Base-by-base conservation (phyloP, 805 yeast species). In the Torulaspora franciscae region DNA sequence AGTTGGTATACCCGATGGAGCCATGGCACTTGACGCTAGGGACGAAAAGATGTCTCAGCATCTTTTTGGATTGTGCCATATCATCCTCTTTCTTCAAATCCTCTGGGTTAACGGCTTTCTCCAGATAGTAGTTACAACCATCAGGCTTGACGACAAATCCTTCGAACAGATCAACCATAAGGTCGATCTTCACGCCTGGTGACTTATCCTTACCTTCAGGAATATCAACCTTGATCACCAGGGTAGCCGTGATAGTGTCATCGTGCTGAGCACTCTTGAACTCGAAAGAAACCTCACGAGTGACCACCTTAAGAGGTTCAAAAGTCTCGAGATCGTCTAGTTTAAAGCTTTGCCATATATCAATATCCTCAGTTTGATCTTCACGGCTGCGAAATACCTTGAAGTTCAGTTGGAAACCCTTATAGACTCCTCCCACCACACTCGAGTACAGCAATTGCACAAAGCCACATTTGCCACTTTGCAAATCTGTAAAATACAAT, bases 131-230 rank as follows among this genome's bases (percentile, higher is more conserved):
- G 32, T 90, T 81, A 41, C 76, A 68, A 45, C 95, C 95, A 59
- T 85, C 82, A 34, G 78, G 74, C 54, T 93, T 90, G 52, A 87
- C 81, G 63, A 83, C 81, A 59, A 86, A 81, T 25, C 95, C 91
- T n/a, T 47, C 49, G 28, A 48, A 54, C 11, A 62, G 46, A 35
- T 51, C 48, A 7, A 56, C 54, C 19, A 41, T 36, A 13, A 62
- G 42, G 37, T 57, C 49, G 17, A 58, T 42, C 13, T 48, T 44
- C 27, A 62, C 32, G 17, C 47, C 40, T n/a, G 36, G 22, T 5
- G 27, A 36, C 6, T 39, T 49, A n/a, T 41, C 17, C 8, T 42
- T 29, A n/a, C 35, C 35, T 10, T 43, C 40, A 2, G 51, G 49
- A 23, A 56, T 30, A 30, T 56, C 48, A 7, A 51, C 46, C 26